These are phyloP conservation scores for Harringtonia lauricola DNA, from an alignment of 2,329 filamentous ascomycete species.

Conservation along the genomic window DNA sequence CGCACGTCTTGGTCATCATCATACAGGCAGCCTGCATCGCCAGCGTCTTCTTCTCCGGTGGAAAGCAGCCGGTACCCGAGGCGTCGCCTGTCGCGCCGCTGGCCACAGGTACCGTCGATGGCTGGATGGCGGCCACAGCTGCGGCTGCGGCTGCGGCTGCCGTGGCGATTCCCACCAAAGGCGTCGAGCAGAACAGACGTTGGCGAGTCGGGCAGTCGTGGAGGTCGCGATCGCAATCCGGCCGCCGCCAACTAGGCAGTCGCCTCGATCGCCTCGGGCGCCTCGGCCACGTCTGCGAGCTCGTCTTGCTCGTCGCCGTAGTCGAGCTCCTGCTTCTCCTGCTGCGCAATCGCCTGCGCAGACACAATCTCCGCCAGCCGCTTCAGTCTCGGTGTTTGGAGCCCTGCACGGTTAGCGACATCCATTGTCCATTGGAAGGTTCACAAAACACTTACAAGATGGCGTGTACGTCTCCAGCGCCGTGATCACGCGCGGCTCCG, in stretches of 20 bases:
- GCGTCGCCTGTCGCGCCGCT: neutral
- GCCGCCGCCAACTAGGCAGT: slow-evolving; percentile 22
- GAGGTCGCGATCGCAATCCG: slow-evolving; percentile 9
- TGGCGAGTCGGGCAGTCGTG: slow-evolving; percentile 14
- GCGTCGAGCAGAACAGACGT: slow-evolving; percentile 17
- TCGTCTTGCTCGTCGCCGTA: slow-evolving; percentile 34
- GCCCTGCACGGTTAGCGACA: slow-evolving; percentile 44
- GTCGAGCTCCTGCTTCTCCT: slow-evolving; percentile 64
- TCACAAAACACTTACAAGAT: slow-evolving; percentile 67
- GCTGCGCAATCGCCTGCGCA: slow-evolving; percentile 89
- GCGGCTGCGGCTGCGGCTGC: slow-evolving; percentile 3
- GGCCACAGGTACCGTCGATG: no score
- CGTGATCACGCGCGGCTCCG: slow-evolving; percentile 89
- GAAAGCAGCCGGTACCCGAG: no score
- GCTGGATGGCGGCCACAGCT: neutral
- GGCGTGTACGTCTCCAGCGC: slow-evolving; percentile 97
- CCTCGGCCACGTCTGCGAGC: slow-evolving; percentile 40
- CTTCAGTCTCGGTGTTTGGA: slow-evolving; percentile 92
- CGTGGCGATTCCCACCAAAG: slow-evolving; percentile 7
- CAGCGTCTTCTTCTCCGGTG: neutral
- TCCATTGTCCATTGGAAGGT: neutral
- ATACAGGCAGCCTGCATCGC: neutral
- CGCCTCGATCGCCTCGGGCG: slow-evolving; percentile 23
- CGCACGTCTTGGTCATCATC: slow-evolving; percentile 1
- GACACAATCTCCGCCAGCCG: slow-evolving; percentile 97